phyloP scores from a whole-genome alignment of 2,329 filamentous ascomycete genomes.

The Chlorencoelia australis region DNA sequence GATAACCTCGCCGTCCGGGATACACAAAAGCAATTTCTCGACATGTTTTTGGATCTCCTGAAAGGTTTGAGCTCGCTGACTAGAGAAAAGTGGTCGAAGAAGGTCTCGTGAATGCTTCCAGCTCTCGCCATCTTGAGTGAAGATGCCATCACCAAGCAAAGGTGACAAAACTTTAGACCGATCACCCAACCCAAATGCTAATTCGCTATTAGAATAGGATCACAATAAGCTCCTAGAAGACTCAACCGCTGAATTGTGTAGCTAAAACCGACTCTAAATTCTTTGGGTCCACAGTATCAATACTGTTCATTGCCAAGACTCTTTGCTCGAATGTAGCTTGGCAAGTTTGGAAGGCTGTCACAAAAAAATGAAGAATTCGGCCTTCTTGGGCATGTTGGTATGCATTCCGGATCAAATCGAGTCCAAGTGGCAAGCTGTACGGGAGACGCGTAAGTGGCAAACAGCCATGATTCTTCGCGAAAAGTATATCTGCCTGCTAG shows the following conservation, averaged over 20 bases:
- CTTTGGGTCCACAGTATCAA: neutral
- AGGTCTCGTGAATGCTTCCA: slow-evolving; percentile 7
- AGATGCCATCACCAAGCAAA: slow-evolving; percentile 5
- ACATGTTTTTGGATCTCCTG: slow-evolving; percentile 10
- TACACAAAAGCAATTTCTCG: slow-evolving; percentile 25
- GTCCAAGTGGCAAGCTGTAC: no score
- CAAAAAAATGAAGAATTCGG: neutral
- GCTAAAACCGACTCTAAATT: neutral
- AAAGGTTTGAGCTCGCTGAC: slow-evolving; percentile 11
- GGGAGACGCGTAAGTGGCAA: neutral
- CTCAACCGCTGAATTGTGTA: neutral
- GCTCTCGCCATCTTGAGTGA: slow-evolving; percentile 4
- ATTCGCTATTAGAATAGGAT: no score
- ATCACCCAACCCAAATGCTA: slow-evolving; percentile 1
- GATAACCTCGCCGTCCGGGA: slow-evolving; percentile 10
- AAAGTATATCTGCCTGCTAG: no score
- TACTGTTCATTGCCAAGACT: neutral
- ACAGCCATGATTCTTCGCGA: neutral
- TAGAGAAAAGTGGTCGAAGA: slow-evolving; percentile 3
- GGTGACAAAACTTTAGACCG: neutral
- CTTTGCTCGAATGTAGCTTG: neutral
- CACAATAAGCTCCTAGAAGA: no score
- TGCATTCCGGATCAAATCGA: no score
- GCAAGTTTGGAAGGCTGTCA: neutral
- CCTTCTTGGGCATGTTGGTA: neutral